Base-by-base conservation (phyloP, 495 filamentous ascomycete species). In the Penicillium simplicissimum region DNA sequence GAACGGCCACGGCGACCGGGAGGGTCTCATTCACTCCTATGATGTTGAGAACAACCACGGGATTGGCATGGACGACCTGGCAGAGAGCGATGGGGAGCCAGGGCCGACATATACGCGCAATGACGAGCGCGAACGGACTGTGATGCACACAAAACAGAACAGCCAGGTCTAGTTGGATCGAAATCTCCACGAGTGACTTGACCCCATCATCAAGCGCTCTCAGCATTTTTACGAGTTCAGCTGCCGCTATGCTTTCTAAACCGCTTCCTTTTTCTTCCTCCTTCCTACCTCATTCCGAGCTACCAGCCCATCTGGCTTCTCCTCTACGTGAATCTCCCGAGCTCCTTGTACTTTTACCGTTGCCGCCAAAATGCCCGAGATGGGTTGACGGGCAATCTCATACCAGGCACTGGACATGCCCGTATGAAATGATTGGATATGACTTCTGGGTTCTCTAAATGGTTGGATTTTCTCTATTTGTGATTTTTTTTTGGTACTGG, bases 11-110 rank as follows among this genome's bases (percentile, higher is more conserved):
- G 67, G 74, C 17, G 91, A 94, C 56, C 85, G 91, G 57, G 86
- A 93, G 65, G 89, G 90, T 4, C 81, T 97, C 10, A 96, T 97
- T 66, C 87, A 87, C 61, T 85, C 87, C 3, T 96, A 93, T 65
- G 92, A 96, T 58, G 81, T 88, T 42, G 88, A 94, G 68, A 86
- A 65, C 53, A 52, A 88, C 65, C 79, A 82, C n/a, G 86, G 72
- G 8, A 82, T 87, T 45, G 89, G 87, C 21, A 70, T 92, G 72
- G 79, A 80, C 14, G 89, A 92, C 55, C 74, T 95, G 40, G 80
- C 87, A 60, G 88, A 89, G 61, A 88, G 82, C 59, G 89, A 93
- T 59, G 86, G 83, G 14, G 77, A 74, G 59, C 75, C 75, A 19
- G 79, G 77, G 13, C 75, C 77, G 55, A 79, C 75, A 3, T 74